Base-by-base conservation (phyloP, 2,329 filamentous ascomycete genomes). In the Plectosphaerella plurivora region DNA sequence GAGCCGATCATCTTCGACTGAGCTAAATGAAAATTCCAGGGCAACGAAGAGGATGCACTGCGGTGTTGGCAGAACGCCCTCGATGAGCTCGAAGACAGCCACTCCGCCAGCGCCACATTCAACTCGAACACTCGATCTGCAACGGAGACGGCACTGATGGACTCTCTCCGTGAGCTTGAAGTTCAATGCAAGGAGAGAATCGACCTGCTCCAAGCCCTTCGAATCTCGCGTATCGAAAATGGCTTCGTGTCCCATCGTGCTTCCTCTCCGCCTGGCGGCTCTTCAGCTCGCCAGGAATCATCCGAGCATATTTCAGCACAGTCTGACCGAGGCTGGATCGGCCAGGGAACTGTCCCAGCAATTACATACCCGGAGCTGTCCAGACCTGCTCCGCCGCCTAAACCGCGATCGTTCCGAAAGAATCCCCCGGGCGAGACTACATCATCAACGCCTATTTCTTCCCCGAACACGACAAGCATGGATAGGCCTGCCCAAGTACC, bases 181-280 rank as follows among this genome's bases (percentile, higher is more conserved):
- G 68, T 92, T 57, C 93, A 97, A 70, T 97, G 92, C 70, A 93
- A 94, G 68, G 93, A 97, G 70, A 83, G 92, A 47, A 90, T 97
- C 49, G 91, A 96, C 65, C 76, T 97, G 35, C 78, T 97, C 7
- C 88, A 94, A 65, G 88, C 92, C 7, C 73, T 97, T 53, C 83
- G 86, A 55, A 76, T 88, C 57, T 86, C 83, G n/a, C 74, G 82
- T 52, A 68, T 76, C 54, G 78, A 75, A 57, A 44, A 16, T 44
- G 41, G 18, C 10, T 4, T 12, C 16, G 7, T 44, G 41, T 9
- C n/a, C 41, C 8, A 9, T 33, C 37, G 54, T 47, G 52, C 50
- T 20, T 58, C 60, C 35, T 57, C 60, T 35, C 51, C 16, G 10
- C 15, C 41, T 12, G 16, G 41, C 16, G 11, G 6, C n/a, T 11